Evolutionary conservation across 2,329 filamentous ascomycete species (phyloP).

Genomic region (Fusarium sp.): DNA sequence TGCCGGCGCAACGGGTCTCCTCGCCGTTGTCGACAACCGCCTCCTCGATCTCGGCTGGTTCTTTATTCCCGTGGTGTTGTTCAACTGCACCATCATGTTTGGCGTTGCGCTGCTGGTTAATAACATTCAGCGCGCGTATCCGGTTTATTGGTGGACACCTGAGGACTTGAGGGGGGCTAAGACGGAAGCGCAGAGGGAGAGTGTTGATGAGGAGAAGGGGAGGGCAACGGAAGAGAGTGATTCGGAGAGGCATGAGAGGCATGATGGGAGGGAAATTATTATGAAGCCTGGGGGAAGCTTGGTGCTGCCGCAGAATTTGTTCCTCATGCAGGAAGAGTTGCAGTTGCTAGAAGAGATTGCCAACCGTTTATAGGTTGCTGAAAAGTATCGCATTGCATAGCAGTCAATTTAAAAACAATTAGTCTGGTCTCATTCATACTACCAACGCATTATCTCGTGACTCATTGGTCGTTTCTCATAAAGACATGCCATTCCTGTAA

Average conservation of each 20-base stretch:
- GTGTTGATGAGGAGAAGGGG: constrained; percentile 28
- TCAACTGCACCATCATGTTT: constrained; percentile 71
- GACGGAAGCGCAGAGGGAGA: constrained; percentile 1
- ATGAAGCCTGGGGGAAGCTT: constrained; percentile 49
- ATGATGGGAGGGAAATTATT: constrained; percentile 46
- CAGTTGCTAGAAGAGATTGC: constrained; percentile 51
- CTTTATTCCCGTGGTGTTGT: constrained; percentile 69
- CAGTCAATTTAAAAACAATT: background rate
- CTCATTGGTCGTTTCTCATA: background rate
- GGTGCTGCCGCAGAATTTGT: constrained; percentile 50
- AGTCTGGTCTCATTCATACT: background rate
- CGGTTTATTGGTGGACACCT: constrained; percentile 76
- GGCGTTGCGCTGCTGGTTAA: constrained; percentile 71
- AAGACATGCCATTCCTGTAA: background rate
- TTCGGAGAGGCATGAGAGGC: constrained; percentile 26
- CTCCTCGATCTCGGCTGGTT: constrained; percentile 73
- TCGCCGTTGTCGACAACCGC: constrained; percentile 70
- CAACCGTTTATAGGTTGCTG: constrained; percentile 43
- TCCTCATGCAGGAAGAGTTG: constrained; percentile 52
- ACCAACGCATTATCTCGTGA: background rate
- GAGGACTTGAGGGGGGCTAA: constrained; percentile 37
- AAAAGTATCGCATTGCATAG: background rate
- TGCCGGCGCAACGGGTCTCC: constrained; percentile 76
- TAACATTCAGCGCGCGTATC: constrained; percentile 74
- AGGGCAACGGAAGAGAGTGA: constrained; percentile 24